These are phyloP conservation scores for Nectriaceae sp. DNA, from an alignment of 2,329 filamentous ascomycete species.

Conservation along the genomic window DNA sequence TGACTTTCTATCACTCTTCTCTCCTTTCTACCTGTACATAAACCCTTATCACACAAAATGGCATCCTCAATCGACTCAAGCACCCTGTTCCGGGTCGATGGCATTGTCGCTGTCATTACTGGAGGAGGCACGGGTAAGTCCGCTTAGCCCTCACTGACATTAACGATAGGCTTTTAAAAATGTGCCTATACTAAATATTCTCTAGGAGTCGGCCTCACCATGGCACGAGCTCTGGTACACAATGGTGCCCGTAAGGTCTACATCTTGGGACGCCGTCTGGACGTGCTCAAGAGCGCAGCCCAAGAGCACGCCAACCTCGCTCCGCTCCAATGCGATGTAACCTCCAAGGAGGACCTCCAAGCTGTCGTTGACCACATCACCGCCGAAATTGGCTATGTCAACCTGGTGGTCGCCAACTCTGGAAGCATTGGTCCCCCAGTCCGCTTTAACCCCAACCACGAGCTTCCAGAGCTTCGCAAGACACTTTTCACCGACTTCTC, in stretches of 20 bases:
- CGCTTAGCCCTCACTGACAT: neutral
- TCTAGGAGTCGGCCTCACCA: conserved; percentile 56
- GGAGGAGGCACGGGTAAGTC: conserved; percentile 7
- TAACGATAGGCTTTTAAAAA: neutral
- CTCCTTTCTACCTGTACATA: no score
- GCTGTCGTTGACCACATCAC: conserved; percentile 58
- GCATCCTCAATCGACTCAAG: neutral
- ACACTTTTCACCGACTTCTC: conserved; percentile 50
- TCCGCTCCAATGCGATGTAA: conserved; percentile 47
- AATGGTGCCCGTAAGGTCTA: conserved; percentile 56
- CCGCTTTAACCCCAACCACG: conserved; percentile 26
- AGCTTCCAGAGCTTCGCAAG: conserved; percentile 41
- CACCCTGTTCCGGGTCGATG: conserved; percentile 4
- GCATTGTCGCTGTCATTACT: conserved; percentile 7
- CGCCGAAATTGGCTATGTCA: conserved; percentile 61
- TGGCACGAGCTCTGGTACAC: conserved; percentile 52
- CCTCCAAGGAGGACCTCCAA: conserved; percentile 52
- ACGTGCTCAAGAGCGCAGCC: conserved; percentile 48
- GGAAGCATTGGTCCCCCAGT: conserved; percentile 63
- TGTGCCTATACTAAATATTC: neutral
- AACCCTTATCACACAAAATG: neutral
- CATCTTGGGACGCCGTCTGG: conserved; percentile 54
- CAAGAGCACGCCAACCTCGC: conserved; percentile 38
- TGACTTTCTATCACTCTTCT: no score
- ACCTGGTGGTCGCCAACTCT: conserved; percentile 68